Evolutionary conservation across 495 filamentous ascomycete species (phyloP).

Genomic region (Aspergillus nidulans): DNA sequence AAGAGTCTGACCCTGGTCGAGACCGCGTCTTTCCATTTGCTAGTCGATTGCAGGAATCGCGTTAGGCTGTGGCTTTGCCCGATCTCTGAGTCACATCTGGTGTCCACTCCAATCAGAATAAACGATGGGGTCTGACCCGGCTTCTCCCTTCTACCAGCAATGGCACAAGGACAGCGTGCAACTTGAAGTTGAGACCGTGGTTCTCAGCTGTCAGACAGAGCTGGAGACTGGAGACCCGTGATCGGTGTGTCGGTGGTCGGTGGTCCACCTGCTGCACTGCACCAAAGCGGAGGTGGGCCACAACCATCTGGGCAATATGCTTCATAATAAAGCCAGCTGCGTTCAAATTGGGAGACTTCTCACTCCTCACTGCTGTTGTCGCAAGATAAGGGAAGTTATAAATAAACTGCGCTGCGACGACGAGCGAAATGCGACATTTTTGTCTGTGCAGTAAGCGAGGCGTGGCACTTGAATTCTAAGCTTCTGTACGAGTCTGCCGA

Average conservation of each 20-base stretch:
- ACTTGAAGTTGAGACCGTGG: background rate
- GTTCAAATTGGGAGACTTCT: background rate
- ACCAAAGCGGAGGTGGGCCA: background rate
- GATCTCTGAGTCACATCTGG: slow-evolving; percentile 7
- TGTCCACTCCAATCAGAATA: slow-evolving; percentile 5
- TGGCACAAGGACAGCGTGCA: too few relatives aligned
- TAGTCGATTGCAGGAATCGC: background rate
- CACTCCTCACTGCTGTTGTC: background rate
- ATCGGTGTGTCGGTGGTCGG: too few relatives aligned
- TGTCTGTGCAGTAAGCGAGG: too few relatives aligned
- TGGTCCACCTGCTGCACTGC: too few relatives aligned
- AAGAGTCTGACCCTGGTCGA: background rate
- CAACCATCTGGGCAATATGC: too few relatives aligned
- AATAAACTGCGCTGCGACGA: too few relatives aligned
- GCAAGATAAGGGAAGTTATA: too few relatives aligned
- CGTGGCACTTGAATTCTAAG: too few relatives aligned
- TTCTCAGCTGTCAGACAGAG: background rate
- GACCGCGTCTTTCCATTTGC: background rate
- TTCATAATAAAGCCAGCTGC: background rate
- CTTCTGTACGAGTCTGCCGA: too few relatives aligned
- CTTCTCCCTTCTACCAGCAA: background rate
- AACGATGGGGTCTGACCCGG: background rate
- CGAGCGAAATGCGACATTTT: background rate
- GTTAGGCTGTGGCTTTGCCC: slow-evolving; percentile 11
- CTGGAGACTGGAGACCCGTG: background rate